These are phyloP conservation scores for Penicillium verrucosum DNA, from an alignment of 2,329 filamentous ascomycete genomes.

Conservation along the genomic window DNA sequence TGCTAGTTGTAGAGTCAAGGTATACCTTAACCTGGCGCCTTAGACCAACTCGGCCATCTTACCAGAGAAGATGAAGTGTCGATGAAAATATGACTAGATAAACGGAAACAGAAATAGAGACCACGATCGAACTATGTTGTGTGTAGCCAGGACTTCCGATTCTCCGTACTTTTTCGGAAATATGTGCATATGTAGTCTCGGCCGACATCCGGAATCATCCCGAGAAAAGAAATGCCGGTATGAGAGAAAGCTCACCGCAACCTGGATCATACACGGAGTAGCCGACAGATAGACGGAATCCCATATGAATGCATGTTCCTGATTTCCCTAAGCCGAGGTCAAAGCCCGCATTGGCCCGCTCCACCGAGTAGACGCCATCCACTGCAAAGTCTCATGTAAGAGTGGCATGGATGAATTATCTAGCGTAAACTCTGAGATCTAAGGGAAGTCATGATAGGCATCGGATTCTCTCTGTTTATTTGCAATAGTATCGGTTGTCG, in stretches of 20 bases:
- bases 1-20: conserved; percentile 20
- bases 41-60: conserved; percentile 35
- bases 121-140: too few species aligned
- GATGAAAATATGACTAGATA: neutral
- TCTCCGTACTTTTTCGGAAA: neutral
- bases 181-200: neutral
- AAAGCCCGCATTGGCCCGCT: neutral
- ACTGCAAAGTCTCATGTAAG: neutral
- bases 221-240: neutral
- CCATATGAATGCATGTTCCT: neutral
- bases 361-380: neutral
- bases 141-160: too few species aligned
- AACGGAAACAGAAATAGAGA: neutral
- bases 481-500: neutral
- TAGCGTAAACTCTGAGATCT: neutral
- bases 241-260: neutral
- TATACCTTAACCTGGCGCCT: conserved; percentile 33
- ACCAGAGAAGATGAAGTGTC: conserved; percentile 12
- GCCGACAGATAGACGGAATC: neutral
- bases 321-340: neutral
- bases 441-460: neutral
- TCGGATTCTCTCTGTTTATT: neutral
- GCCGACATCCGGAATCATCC: neutral
- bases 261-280: neutral
- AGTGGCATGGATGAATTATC: neutral